Evolutionary conservation across 75 land plant species (phyloP), one percentile per base, ranked within the genome.

Genomic region (Sequoia sempervirens): DNA sequence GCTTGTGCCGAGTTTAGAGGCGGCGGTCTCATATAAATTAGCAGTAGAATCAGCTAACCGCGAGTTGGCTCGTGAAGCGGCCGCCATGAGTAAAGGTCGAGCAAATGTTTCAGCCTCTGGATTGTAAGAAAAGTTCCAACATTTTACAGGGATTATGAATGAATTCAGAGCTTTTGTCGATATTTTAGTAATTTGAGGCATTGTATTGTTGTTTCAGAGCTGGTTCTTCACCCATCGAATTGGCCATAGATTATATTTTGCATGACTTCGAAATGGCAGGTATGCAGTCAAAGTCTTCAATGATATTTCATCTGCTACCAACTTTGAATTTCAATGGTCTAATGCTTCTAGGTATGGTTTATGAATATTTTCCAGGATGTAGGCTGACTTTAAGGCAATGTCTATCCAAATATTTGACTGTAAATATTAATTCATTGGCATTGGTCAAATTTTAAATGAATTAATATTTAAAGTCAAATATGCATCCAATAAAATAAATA

Each of bases 201-300:
- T n/a, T 68, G 12, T 68, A 7, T 54, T n/a, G 37, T 14, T 53
- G 64, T 32, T 78, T 78, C 80, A 89, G 91, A 18, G 36, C 88
- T 7, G 92, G 92, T 8, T 87, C 81, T 9, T 88, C 89, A 3
- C 97, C 97, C 7, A 83, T 92, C 68, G 94, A 95, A 85, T 89
- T 95, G 84, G 94, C 90, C 20, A 86, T 95, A 68, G 97, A 95
- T 38, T 95, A 94, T 81, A 86, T 89, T 28, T 83, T 86, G n/a
- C 92, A 94, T 82, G 97, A 95, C 80, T 92, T 90, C 79, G 96
- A 94, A 85, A 93, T 94, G 94, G 93, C 97, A 86, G 90, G 91
- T 89, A 61, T 47, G 34, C 2, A 26, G 41, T 20, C 72, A 14
- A 7, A 26, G n/a, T 37, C 72, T 73, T 38, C 3, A 70, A 30